Evolutionary conservation across 2,329 filamentous ascomycete species (phyloP), one percentile per base, ranked within the genome.

Genomic region (Chalaropsis ovoidea): DNA sequence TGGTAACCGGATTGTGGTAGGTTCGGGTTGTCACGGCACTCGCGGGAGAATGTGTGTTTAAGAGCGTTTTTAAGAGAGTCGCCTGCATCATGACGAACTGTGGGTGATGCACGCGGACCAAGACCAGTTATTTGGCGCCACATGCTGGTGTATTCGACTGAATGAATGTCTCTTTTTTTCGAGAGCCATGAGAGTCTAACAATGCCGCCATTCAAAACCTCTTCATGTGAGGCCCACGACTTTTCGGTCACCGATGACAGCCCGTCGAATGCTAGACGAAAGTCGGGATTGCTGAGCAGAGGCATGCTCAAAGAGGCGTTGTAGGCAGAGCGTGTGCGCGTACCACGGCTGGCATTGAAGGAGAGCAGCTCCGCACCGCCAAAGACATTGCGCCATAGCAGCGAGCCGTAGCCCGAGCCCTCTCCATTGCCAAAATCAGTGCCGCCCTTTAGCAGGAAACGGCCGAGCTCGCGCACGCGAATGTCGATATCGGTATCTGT

Each of bases 341-440:
- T 97, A 66, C 94, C 94, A 27, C 92, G 79, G 41, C 90, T 92
- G 61, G 90, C 92, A 72, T 96, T 93, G 67, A 95, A 78, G 63
- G 89, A 90, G 69, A 99, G 77, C 66, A 88, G 88, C 78, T 99
- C 94, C 27, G 92, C 94, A 47, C 94, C 94, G 63, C 94, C 94
- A 73, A 99, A 90, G 67, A 99, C 82, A 76, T 99, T 99, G 70
- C 94, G 86, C 79, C 91, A 86, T 63, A 93, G 81, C 56, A 91
- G 81, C 70, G 94, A 93, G 70, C 89, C 87, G 73, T 95, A 97
- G 3, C 92, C 93, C 7, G 92, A 95, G 43, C 93, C 94, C 76
- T 99, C 94, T 24, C 90, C 86, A 72, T 95, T 95, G 69, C 94
- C 94, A 58, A 96, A 82, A 73, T 97, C 93, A 8, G 94, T 97